Evolutionary conservation across 2,329 filamentous ascomycete genomes (phyloP).

Genomic region (Talaromyces sp.): DNA sequence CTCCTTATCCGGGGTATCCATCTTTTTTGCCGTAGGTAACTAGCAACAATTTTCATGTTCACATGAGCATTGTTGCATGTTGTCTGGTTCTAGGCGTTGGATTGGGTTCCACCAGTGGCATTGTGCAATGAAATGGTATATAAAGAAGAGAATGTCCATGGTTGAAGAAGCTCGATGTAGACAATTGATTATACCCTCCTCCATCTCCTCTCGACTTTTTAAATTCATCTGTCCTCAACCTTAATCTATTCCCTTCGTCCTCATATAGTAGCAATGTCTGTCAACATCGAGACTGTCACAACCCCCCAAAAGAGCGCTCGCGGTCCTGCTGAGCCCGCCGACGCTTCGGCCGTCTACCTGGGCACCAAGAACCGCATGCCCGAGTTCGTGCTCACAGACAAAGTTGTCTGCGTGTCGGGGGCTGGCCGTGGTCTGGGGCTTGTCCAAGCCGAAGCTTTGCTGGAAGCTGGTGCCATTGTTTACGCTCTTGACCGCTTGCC

Average conservation of each 20-base stretch:
- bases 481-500: constrained; percentile 45
- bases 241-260: too few species aligned
- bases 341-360: constrained; percentile 28
- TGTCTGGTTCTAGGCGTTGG: neutral
- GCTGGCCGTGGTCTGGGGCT: constrained; percentile 71
- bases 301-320: constrained; percentile 13
- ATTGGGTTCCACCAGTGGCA: neutral
- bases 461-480: constrained; percentile 68
- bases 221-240: neutral
- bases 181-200: neutral
- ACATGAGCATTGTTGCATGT: constrained; percentile 12
- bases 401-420: constrained; percentile 68
- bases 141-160: neutral
- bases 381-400: constrained; percentile 72
- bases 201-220: neutral
- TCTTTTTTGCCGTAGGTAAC: neutral
- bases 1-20: constrained; percentile 13
- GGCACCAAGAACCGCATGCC: constrained; percentile 50
- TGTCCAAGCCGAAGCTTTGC: constrained; percentile 66
- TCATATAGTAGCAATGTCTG: constrained; percentile 8
- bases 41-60: constrained; percentile 2
- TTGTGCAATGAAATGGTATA: neutral
- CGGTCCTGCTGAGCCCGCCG: constrained; percentile 19
- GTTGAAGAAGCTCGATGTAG: neutral
- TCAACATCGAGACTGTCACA: constrained; percentile 17